phyloP scores from a whole-genome alignment of 2,329 filamentous ascomycete species.

The Exserohilum turcica region DNA sequence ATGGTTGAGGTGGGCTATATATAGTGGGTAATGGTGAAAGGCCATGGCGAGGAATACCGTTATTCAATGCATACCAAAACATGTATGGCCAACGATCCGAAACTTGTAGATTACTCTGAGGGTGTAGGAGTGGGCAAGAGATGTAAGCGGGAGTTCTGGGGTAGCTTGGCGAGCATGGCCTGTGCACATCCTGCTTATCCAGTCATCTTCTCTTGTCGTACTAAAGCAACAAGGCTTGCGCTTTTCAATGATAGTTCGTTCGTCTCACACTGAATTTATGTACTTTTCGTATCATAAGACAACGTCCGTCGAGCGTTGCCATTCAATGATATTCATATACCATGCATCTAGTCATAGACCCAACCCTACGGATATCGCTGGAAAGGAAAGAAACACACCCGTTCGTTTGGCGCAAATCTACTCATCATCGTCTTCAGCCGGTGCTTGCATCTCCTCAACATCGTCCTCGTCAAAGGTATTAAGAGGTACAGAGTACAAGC shows the following conservation, averaged over 20 bases:
- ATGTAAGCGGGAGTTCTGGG: neutral
- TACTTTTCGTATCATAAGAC: neutral
- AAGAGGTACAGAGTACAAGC: constrained; percentile 87
- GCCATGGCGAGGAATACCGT: constrained; percentile 12
- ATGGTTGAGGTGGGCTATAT: constrained; percentile 20
- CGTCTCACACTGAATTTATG: neutral
- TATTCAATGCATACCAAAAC: constrained; percentile 1
- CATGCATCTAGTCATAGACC: constrained; percentile 22
- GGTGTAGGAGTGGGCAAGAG: neutral
- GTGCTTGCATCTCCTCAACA: constrained; percentile 68
- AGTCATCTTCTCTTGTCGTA: neutral
- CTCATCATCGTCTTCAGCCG: constrained; percentile 62
- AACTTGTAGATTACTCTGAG: neutral
- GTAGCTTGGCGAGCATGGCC: constrained; percentile 2
- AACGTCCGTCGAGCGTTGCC: constrained; percentile 7
- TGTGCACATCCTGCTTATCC: neutral
- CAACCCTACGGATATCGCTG: constrained; percentile 31
- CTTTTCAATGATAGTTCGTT: neutral
- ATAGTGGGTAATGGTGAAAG: constrained; percentile 5
- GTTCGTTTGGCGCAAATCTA: constrained; percentile 35
- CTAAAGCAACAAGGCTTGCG: neutral
- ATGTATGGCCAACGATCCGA: neutral
- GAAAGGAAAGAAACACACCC: constrained; percentile 14
- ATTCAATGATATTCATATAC: constrained; percentile 27
- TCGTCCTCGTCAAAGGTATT: constrained; percentile 92